Evolutionary conservation across 2,329 filamentous ascomycete species (phyloP), one percentile per base, ranked within the genome.

Genomic region (Sclerotinia glacialis): DNA sequence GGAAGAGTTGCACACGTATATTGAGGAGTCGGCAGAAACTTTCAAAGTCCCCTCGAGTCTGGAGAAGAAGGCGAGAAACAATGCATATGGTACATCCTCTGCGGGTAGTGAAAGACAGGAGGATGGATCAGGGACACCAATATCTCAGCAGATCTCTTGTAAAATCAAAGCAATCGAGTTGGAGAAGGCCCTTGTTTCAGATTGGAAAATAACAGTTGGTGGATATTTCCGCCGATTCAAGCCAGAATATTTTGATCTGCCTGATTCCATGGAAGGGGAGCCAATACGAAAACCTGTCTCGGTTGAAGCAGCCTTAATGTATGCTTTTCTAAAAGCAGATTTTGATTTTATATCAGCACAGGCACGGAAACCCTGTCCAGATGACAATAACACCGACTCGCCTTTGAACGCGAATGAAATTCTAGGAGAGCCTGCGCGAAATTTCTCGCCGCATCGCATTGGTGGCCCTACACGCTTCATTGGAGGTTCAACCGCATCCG

Each of bases 201-300:
- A 89, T 65, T 99, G 96, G 87, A 90, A 88, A 76, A 85, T 87
- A 68, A 89, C 92, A 0, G 90, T 99, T 7, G 95, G 95, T 58
- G 95, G 95, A 42, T 99, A 99, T 79, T 99, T 97, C 76, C 87
- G 91, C 68, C 88, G 95, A 53, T 98, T 98, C 80, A 88, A 87
- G 71, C 94, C 95, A 0, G 84, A 91, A 58, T 85, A 91, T 77
- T 97, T 97, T 72, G 77, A 79, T 65, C 70, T 82, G 8, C 72
- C 77, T 31, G 73, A 75, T 54, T 67, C 69, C n/a, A 69, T 76
- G 37, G 72, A 76, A 6, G 74, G 76, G 4, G 69, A 72, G 1
- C 50, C 71, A 55, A 60, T 68, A 21, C 67, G 73, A 5, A 73
- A 75, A 18, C 77, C 83, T 18, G 82, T 88, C 46, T 87, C 86